A percentile compares a stretch with the other conserved stretches of the same genome.
Evolutionary conservation across 371 early-diverging fungal species (phyloP).

Genomic region (Batrachochytrium dendrobatidis): DNA sequence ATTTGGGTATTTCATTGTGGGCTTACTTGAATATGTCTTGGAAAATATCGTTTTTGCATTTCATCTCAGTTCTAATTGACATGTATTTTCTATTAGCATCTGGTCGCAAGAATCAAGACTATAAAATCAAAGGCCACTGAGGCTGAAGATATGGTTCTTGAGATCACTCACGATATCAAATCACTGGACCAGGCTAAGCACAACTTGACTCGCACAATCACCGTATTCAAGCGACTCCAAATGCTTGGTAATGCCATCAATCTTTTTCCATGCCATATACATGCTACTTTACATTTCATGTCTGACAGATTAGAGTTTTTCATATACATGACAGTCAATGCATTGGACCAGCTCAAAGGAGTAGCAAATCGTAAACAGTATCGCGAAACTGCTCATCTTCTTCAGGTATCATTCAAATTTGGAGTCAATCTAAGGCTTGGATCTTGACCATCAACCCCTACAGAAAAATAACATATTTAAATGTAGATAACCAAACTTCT

Average conservation of each 20-base stretch:
- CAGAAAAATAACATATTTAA: not conserved
- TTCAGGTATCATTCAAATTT: constrained; percentile 47
- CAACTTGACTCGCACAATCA: constrained; percentile 75
- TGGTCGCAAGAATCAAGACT: constrained; percentile 69
- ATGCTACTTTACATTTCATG: not conserved
- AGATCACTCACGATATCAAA: constrained; percentile 93
- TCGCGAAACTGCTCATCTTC: constrained; percentile 68
- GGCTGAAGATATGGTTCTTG: constrained; percentile 82
- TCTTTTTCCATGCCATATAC: not conserved
- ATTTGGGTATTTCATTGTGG: not conserved
- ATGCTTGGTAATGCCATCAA: constrained; percentile 69
- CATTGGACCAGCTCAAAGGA: constrained; percentile 66
- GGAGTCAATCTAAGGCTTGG: no score
- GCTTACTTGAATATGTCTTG: constrained; percentile 4
- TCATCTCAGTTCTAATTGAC: constrained; percentile 1
- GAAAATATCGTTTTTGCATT: not conserved
- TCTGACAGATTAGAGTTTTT: not conserved
- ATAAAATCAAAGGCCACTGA: constrained; percentile 78
- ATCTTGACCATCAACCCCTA: not conserved
- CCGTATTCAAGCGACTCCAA: constrained; percentile 74
- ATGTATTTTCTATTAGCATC: constrained; percentile 33
- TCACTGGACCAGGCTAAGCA: constrained; percentile 87
- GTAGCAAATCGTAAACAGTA: constrained; percentile 64
- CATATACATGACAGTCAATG: constrained; percentile 46
- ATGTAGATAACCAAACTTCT: constrained; percentile 80